phyloP scores from a whole-genome alignment of 2,329 filamentous ascomycete genomes.

The Diaporthe sp. region DNA sequence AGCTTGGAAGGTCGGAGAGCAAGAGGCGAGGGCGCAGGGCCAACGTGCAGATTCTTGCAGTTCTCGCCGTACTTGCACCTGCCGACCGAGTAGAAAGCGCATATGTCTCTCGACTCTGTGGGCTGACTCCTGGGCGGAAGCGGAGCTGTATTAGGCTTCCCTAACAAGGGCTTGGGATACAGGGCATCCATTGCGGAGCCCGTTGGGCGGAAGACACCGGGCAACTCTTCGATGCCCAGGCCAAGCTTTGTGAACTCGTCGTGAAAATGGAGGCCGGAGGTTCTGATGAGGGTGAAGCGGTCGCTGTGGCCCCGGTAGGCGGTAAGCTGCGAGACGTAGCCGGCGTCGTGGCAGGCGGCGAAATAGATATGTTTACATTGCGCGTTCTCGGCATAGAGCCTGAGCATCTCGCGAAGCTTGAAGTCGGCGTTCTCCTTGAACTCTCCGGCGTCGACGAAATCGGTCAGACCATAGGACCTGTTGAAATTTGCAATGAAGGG shows the following conservation, averaged over 20 bases:
- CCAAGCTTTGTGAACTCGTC: slow-evolving; percentile 65
- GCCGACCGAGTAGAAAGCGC: slow-evolving; percentile 46
- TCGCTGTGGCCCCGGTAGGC: slow-evolving; percentile 63
- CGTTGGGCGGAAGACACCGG: slow-evolving; percentile 61
- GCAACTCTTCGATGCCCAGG: slow-evolving; percentile 64
- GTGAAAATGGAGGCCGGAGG: slow-evolving; percentile 61
- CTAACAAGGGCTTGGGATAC: slow-evolving; percentile 30
- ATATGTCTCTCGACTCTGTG: slow-evolving; percentile 43
- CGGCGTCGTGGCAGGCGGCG: slow-evolving; percentile 72
- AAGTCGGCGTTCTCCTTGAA: slow-evolving; percentile 71
- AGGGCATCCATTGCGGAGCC: slow-evolving; percentile 35
- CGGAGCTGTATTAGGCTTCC: slow-evolving; percentile 10
- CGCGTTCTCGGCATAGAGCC: slow-evolving; percentile 67
- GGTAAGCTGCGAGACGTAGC: slow-evolving; percentile 69
- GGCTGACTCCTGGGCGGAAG: slow-evolving; percentile 16
- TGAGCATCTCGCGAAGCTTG: slow-evolving; percentile 66
- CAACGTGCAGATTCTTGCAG: slow-evolving; percentile 48
- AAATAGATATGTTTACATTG: slow-evolving; percentile 76
- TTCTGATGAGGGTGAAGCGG: slow-evolving; percentile 67
- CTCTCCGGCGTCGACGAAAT: slow-evolving; percentile 73
- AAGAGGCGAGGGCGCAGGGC: slow-evolving; percentile 14
- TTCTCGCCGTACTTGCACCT: slow-evolving; percentile 49
- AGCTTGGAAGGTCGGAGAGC: slow-evolving; percentile 16
- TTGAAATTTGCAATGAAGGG: slow-evolving; percentile 71
- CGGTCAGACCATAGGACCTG: slow-evolving; percentile 68